These are phyloP conservation scores for Leccinum discolor DNA, from an alignment of 1,284 basidiomycete genomes.

Conservation along the genomic window DNA sequence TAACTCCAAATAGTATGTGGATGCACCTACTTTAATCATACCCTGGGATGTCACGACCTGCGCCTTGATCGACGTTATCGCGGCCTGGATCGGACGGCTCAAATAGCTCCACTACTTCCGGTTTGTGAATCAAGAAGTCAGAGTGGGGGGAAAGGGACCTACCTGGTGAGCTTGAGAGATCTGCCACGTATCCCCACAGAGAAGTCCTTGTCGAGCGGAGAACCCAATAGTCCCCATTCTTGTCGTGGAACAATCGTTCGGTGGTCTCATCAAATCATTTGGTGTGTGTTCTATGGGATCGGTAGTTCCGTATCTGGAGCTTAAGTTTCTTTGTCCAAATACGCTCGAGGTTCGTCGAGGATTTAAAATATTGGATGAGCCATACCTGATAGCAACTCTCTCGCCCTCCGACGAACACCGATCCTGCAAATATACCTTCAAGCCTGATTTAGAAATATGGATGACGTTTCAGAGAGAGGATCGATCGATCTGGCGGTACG, in stretches of 20 bases:
- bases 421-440: conserved; percentile 73
- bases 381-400: conserved; percentile 66
- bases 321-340: conserved; percentile 61
- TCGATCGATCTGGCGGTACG: conserved; percentile 74
- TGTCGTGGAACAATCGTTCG: conserved; percentile 72
- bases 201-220: conserved; percentile 71
- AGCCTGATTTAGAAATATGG: conserved; percentile 7
- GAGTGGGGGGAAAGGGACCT: conserved; percentile 20
- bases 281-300: conserved; percentile 71
- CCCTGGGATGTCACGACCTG: conserved; percentile 70
- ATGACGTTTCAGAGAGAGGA: background rate
- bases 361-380: background rate
- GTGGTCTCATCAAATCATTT: conserved; percentile 80
- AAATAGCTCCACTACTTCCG: conserved; percentile 69
- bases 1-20: background rate
- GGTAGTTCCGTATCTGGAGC: conserved; percentile 66
- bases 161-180: conserved; percentile 72
- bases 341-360: conserved; percentile 5
- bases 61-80: conserved; percentile 64
- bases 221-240: conserved; percentile 70
- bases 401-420: conserved; percentile 74
- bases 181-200: conserved; percentile 69
- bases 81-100: conserved; percentile 74
- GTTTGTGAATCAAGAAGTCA: conserved; percentile 7
- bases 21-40: conserved; percentile 53